Conservation (phyloP, 148 eudicot species). For the Cornus controversa region DNA sequence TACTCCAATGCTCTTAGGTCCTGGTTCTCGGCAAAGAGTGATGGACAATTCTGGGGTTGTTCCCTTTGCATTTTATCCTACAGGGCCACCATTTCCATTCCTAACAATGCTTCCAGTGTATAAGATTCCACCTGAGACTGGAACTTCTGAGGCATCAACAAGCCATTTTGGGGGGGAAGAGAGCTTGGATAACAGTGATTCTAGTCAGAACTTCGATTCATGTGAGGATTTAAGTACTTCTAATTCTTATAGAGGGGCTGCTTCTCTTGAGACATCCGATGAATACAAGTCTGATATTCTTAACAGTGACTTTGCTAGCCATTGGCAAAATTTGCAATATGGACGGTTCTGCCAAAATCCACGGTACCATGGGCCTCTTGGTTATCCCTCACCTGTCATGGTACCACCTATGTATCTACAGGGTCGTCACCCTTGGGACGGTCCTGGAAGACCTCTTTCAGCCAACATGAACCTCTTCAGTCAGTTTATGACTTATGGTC, state of each 20-base stretch:
- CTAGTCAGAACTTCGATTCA: constrained; percentile 35
- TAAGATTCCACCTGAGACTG: constrained; percentile 40
- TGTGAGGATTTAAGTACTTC: constrained; percentile 31
- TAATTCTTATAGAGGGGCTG: constrained; percentile 25
- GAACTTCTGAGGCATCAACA: constrained; percentile 44
- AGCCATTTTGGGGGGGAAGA: constrained; percentile 45
- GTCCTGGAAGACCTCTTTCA: constrained; percentile 69
- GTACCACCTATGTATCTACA: constrained; percentile 74
- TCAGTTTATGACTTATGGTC: constrained; percentile 63
- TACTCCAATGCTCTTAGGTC: constrained; percentile 51
- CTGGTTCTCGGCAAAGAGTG: constrained; percentile 52
- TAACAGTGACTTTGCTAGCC: constrained; percentile 77
- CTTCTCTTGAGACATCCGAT: constrained; percentile 30
- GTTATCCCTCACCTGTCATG: constrained; percentile 53
- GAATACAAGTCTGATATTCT: constrained; percentile 65
- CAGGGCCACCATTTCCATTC: constrained; percentile 93
- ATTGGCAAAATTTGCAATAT: constrained; percentile 75
- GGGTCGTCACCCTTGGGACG: constrained; percentile 73
- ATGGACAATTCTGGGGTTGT: constrained; percentile 51
- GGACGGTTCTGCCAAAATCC: constrained; percentile 83
- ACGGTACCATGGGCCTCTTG: constrained; percentile 33
- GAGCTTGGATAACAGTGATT: constrained; percentile 32
- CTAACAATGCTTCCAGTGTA: constrained; percentile 77
- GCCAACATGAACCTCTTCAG: constrained; percentile 50
- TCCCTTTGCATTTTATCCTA: constrained; percentile 59